These are phyloP conservation scores for Didymella keratinophila DNA, from an alignment of 2,329 filamentous ascomycete species.

Conservation along the genomic window DNA sequence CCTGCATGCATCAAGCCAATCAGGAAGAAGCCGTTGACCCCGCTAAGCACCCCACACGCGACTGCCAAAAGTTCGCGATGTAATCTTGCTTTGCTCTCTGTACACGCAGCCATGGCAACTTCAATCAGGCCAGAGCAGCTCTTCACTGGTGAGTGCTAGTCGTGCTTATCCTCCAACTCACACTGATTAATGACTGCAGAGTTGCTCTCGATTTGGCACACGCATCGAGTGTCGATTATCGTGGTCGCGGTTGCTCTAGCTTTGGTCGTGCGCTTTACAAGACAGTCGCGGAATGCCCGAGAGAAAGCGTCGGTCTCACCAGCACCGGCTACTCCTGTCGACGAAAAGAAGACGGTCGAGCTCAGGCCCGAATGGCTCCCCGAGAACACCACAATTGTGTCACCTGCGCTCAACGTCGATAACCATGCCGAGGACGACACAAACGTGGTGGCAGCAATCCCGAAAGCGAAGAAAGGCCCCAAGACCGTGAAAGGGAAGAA, in stretches of 20 bases:
- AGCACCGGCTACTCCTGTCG: constrained; percentile 41
- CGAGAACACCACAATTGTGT: constrained; percentile 39
- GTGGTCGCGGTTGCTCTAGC: constrained; percentile 42
- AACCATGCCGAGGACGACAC: constrained; percentile 42
- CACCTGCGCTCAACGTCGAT: constrained; percentile 35
- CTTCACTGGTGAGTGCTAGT: constrained; percentile 11
- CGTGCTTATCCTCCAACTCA: not conserved
- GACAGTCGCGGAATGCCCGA: constrained; percentile 38
- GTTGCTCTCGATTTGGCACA: constrained; percentile 49
- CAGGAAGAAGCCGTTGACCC: constrained; percentile 11
- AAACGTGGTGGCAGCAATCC: constrained; percentile 26
- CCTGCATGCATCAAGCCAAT: constrained; percentile 5
- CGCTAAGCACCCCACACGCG: constrained; percentile 23
- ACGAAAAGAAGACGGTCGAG: constrained; percentile 44
- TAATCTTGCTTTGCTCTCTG: not conserved
- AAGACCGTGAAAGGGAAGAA: constrained; percentile 52
- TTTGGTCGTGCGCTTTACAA: constrained; percentile 39
- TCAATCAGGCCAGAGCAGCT: constrained; percentile 15
- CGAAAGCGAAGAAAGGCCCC: constrained; percentile 43
- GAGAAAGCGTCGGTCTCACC: constrained; percentile 43
- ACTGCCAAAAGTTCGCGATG: constrained; percentile 20
- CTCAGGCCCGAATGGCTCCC: constrained; percentile 48
- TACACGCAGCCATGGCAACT: constrained; percentile 16
- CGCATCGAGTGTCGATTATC: constrained; percentile 45
- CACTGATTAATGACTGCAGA: constrained; percentile 27